These are phyloP conservation scores for Fusarium torulosum DNA, from an alignment of 2,329 filamentous ascomycete genomes.

Conservation along the genomic window DNA sequence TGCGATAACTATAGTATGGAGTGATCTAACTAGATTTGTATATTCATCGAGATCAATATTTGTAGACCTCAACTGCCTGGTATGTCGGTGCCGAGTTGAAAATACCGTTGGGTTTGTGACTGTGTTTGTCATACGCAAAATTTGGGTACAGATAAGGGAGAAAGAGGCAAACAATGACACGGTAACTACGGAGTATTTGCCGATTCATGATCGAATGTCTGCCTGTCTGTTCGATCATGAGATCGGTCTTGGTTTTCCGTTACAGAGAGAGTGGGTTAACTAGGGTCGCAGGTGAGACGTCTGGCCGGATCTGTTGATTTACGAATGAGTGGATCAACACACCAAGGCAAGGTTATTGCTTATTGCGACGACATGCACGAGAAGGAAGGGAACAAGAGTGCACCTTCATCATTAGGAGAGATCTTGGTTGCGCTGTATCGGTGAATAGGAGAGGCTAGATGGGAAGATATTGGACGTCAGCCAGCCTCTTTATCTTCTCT, in stretches of 20 bases:
- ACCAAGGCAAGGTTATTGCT: slow-evolving; percentile 34
- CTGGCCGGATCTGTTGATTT: slow-evolving; percentile 30
- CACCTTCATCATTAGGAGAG: neutral
- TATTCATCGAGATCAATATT: slow-evolving; percentile 37
- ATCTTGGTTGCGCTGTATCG: neutral
- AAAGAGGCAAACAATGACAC: slow-evolving; percentile 13
- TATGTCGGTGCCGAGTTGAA: slow-evolving; percentile 1
- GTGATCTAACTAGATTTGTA: slow-evolving; percentile 30
- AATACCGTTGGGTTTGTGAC: slow-evolving; percentile 29
- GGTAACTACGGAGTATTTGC: slow-evolving; percentile 9
- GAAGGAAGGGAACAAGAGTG: slow-evolving; percentile 5
- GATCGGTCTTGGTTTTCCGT: slow-evolving; percentile 29
- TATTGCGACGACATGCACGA: slow-evolving; percentile 29
- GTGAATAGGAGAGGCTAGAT: slow-evolving; percentile 10
- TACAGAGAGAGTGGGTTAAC: slow-evolving; percentile 21
- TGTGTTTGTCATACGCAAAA: slow-evolving; percentile 29
- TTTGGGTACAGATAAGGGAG: neutral
- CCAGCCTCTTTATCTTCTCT: slow-evolving; percentile 16
- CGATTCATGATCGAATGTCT: slow-evolving; percentile 29
- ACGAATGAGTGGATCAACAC: slow-evolving; percentile 35
- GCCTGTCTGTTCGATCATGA: slow-evolving; percentile 40
- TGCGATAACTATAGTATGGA: slow-evolving; percentile 24
- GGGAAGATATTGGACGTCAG: neutral
- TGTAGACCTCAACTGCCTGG: slow-evolving; percentile 2
- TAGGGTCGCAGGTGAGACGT: slow-evolving; percentile 24